Percentiles rank a stretch among this genome's conserved stretches.
Evolutionary conservation across 768 basidiomycete genomes (phyloP).

Genomic region (Leccinum olivaceopallidum): DNA sequence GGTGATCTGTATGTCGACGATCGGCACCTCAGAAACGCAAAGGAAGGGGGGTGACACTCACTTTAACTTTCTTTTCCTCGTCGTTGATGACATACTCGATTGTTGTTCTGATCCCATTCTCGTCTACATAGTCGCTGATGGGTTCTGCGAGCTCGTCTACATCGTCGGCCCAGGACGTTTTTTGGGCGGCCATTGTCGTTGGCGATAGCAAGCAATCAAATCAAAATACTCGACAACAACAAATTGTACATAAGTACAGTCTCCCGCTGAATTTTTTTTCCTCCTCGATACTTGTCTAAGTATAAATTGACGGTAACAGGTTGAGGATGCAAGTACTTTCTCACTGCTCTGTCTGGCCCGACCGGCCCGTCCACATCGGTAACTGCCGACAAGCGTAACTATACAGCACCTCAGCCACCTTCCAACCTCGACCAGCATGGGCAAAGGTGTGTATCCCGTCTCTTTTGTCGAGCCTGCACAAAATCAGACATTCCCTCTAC

Average conservation of each 20-base stretch:
- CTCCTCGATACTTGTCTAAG: not conserved
- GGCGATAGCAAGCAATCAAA: constrained; percentile 12
- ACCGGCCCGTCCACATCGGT: constrained; percentile 1
- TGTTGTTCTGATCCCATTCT: constrained; percentile 85
- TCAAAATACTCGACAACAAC: constrained; percentile 21
- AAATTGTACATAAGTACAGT: not conserved
- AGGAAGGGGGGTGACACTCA: constrained; percentile 28
- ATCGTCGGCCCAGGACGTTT: constrained; percentile 89
- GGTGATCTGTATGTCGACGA: constrained; percentile 60
- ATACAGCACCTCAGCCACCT: constrained; percentile 37
- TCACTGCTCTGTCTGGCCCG: too few species aligned
- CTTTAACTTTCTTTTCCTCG: constrained; percentile 94
- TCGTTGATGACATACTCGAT: constrained; percentile 86
- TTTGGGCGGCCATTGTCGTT: constrained; percentile 34
- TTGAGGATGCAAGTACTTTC: too few species aligned
- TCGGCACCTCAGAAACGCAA: not conserved
- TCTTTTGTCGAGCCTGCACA: not conserved
- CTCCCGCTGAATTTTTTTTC: not conserved
- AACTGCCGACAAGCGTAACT: constrained; percentile 41
- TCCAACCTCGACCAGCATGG: constrained; percentile 59
- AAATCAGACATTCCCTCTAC: not conserved
- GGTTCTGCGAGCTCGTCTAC: constrained; percentile 70
- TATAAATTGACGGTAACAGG: too few species aligned
- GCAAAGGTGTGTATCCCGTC: constrained; percentile 52
- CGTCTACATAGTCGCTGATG: constrained; percentile 71